These are phyloP conservation scores for Apiospora hydei DNA, from an alignment of 2,329 filamentous ascomycete species.

Conservation along the genomic window DNA sequence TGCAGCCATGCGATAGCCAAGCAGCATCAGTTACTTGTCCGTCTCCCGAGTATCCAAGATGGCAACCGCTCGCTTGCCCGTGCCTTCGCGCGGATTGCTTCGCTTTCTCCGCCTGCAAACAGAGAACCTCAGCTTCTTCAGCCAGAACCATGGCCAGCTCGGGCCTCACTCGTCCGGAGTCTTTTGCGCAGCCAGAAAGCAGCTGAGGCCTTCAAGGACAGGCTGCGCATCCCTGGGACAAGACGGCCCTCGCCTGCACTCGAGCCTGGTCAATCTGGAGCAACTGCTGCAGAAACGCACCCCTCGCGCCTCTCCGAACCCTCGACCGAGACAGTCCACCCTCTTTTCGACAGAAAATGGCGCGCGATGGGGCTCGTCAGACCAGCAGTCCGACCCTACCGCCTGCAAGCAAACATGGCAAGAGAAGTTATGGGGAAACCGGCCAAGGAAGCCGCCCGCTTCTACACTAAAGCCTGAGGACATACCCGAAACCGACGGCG, in stretches of 20 bases:
- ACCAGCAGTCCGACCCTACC: conserved; percentile 36
- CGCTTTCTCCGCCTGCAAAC: conserved; percentile 78
- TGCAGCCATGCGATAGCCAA: conserved; percentile 2
- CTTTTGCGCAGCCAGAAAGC: conserved; percentile 32
- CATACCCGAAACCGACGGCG: conserved; percentile 65
- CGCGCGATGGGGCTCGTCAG: conserved; percentile 20
- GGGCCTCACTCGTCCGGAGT: conserved; percentile 30
- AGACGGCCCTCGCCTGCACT: conserved; percentile 35
- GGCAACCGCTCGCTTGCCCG: conserved; percentile 53
- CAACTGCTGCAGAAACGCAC: conserved; percentile 25
- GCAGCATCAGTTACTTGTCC: not conserved
- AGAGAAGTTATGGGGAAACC: conserved; percentile 56
- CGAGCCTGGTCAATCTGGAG: conserved; percentile 41
- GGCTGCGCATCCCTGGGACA: conserved; percentile 29
- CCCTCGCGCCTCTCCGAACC: not conserved
- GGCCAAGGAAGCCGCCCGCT: not conserved
- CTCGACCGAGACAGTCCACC: conserved; percentile 10
- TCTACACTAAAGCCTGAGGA: conserved; percentile 61
- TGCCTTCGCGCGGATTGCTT: conserved; percentile 66
- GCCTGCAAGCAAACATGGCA: conserved; percentile 50
- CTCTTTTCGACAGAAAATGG: not conserved
- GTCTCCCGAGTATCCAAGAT: conserved; percentile 44
- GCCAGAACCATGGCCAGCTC: conserved; percentile 43
- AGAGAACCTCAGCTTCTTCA: conserved; percentile 62
- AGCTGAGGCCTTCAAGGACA: conserved; percentile 11